Base-by-base conservation (phyloP, 257 asterid species). In the Capsicum pubescens region DNA sequence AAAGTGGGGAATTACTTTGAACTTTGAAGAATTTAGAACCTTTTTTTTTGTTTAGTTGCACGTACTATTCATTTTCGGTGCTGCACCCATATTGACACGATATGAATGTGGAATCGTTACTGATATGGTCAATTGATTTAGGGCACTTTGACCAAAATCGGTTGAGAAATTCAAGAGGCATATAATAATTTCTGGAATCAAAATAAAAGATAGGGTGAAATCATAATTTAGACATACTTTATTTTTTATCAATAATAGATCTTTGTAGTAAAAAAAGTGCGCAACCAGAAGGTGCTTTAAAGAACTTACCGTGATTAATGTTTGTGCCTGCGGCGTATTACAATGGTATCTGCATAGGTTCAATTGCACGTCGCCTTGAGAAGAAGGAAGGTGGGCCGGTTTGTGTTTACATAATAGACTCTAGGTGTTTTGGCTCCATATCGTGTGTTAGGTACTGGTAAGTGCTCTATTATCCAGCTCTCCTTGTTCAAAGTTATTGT, bases 301-400 rank as follows among this genome's bases (percentile, higher is more conserved):
- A 44, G 7, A 19, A 8, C 67, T 60, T 9, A 63, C 42, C 16
- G 12, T 63, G 70, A 21, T 63, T 11, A 32, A 63, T 12, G 21
- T 63, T 63, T 63, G 70, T 63, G 42, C 70, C 42, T 42, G 79
- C 97, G 94, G 98, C 99, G 70, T 95, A 95, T 84, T 94, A 91
- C 87, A 91, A 95, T 85, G 99, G 94, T 88, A 94, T 94, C 46
- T 95, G 99, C 87, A 97, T 94, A 59, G 99, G 99, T 81, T 90
- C 98, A 19, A 94, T 95, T 83, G 99, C 99, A 79, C 94, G 98
- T 86, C 98, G 98, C 83, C 95, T 90, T 87, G 99, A 95, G 95
- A 95, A 94, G 92, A 94, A 92, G 89, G 99, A 95, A 83, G 91
- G 85, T 63, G 98, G 97, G 56, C 91, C 90, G 74, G 84, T 92